These are phyloP conservation scores for Tetrahymena malaccensis DNA, from an alignment of 73 alveolate genomes.

Conservation along the genomic window DNA sequence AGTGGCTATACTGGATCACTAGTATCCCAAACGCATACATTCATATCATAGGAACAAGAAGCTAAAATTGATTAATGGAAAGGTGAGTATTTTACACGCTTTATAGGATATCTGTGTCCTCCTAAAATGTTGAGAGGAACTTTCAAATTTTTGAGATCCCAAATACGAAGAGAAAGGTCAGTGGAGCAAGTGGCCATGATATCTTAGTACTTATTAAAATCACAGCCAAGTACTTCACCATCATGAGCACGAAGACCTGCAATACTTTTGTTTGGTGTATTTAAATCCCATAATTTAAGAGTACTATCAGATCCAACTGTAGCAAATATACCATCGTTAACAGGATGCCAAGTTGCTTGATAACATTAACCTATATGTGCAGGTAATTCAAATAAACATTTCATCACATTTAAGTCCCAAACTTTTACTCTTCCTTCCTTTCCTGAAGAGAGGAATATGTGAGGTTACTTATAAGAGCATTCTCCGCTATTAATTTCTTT, in stretches of 20 bases:
- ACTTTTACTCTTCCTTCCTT: slow-evolving; percentile 19
- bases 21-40: slow-evolving; percentile 79
- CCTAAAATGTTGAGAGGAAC: slow-evolving; percentile 53
- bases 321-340: slow-evolving; percentile 43
- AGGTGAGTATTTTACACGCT: slow-evolving; percentile 88
- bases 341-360: slow-evolving; percentile 46
- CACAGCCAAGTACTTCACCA: slow-evolving; percentile 77
- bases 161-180: slow-evolving; percentile 74
- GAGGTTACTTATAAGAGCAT: slow-evolving; percentile 14
- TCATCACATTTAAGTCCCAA: slow-evolving; percentile 30
- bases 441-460: slow-evolving; percentile 17
- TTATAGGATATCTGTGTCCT: slow-evolving; percentile 87
- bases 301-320: slow-evolving; percentile 82
- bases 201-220: slow-evolving; percentile 86
- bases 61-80: slow-evolving; percentile 74
- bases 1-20: slow-evolving; percentile 59
- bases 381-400: slow-evolving; percentile 6
- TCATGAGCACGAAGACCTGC: slow-evolving; percentile 75
- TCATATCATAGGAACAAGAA: slow-evolving; percentile 93
- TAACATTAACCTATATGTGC: slow-evolving; percentile 25
- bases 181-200: slow-evolving; percentile 79
- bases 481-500: slow-evolving; percentile 21
- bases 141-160: slow-evolving; percentile 68
- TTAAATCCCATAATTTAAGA: slow-evolving; percentile 82
- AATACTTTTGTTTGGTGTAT: slow-evolving; percentile 69